Base-by-base conservation (phyloP, 1,284 basidiomycete genomes). In the Ganoderma sinense region DNA sequence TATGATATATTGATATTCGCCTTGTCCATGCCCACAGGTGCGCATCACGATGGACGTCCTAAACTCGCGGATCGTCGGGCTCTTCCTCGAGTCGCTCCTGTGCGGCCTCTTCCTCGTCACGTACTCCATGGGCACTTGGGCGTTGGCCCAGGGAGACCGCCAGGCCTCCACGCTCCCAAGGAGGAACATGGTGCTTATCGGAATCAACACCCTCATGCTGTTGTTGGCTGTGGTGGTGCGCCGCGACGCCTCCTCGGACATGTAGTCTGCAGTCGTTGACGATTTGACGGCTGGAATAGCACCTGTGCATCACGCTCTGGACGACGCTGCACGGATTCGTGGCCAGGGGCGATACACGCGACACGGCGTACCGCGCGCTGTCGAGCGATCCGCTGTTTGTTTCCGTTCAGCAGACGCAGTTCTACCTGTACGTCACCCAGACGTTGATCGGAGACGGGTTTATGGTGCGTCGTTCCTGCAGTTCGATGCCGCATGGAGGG, bases 391-490 rank as follows among this genome's bases (percentile, higher is more conserved):
- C 56, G 60, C 55, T 23, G 20, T 31, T 20, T 43, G 13, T 60
- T 33, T 43, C 5, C 65, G 16, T 23, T 62, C 10, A 26, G 33
- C 10, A 48, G 11, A 62, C 65, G 5, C 65, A 69, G 56, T 69
- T 61, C 20, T 48, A 51, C 7, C 55, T 69, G 0, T 69, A 66
- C 23, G 65, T 66, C 39, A 69, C 69, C 2, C 69, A 69, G 48
- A 58, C 55, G 3, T 40, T 69, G 40, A 43, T 69, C 16, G 69
- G 65, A 14, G 69, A 69, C 23, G 62, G 65, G 3, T 69, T 69
- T 45, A 67, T 69, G 65, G 69, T 69, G 31, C 16, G 63, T 23
- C n/a, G n/a, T n/a, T n/a, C n/a, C n/a, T n/a, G n/a, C n/a, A n/a
- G n/a, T n/a, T n/a, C n/a, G n/a, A n/a, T n/a, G n/a, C n/a, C n/a